Evolutionary conservation across 2,329 filamentous ascomycete species (phyloP).

Genomic region (Aspergillus phoenicis): DNA sequence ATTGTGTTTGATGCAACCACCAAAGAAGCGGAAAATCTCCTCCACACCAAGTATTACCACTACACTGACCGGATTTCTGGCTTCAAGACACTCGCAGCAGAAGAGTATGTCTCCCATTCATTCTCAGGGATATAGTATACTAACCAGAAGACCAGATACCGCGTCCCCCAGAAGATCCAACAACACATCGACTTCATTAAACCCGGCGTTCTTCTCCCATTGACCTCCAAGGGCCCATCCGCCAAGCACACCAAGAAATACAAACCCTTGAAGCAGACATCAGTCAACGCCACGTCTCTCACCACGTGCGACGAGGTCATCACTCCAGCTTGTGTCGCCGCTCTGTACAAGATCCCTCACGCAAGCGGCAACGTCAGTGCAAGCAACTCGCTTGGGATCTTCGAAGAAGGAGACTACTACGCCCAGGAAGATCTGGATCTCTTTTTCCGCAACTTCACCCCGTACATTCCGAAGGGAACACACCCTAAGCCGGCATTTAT

Average conservation of each 20-base stretch:
- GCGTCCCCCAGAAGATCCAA: neutral
- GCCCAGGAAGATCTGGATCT: slow-evolving; percentile 10
- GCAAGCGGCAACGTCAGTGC: neutral
- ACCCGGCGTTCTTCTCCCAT: neutral
- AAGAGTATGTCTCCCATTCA: slow-evolving; percentile 33
- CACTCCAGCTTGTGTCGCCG: slow-evolving; percentile 8
- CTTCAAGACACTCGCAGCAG: slow-evolving; percentile 41
- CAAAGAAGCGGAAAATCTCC: slow-evolving; percentile 40
- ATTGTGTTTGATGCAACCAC: slow-evolving; percentile 44
- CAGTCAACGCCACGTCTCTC: neutral
- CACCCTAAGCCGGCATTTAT: slow-evolving; percentile 12
- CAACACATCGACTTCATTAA: slow-evolving; percentile 12
- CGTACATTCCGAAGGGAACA: slow-evolving; percentile 5
- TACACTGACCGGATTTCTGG: slow-evolving; percentile 39
- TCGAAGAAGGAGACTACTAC: slow-evolving; percentile 14
- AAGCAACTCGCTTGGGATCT: slow-evolving; percentile 10
- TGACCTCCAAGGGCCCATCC: neutral
- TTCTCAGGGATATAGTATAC: no score
- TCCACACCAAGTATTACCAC: slow-evolving; percentile 44
- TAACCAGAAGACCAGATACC: slow-evolving; percentile 1
- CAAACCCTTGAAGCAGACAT: neutral
- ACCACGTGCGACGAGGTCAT: slow-evolving; percentile 3
- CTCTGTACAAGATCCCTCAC: slow-evolving; percentile 9
- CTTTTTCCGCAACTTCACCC: slow-evolving; percentile 4
- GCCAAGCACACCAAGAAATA: neutral